Percentiles rank a stretch among this genome's conserved stretches.
phyloP scores from a whole-genome alignment of 2,329 filamentous ascomycete genomes.

The Byssothecium circinans region DNA sequence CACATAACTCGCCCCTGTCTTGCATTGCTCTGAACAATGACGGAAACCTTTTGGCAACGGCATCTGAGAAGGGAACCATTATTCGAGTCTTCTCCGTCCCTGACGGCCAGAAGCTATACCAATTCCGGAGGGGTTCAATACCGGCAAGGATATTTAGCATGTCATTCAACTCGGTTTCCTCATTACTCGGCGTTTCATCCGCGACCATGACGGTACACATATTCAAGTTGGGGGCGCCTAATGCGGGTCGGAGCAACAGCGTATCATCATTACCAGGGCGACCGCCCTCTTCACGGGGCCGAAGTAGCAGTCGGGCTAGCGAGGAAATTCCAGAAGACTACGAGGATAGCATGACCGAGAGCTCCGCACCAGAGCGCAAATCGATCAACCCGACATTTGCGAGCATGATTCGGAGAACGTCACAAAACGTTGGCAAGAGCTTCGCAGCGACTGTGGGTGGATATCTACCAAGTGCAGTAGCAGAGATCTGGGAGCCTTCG shows the following conservation, averaged over 20 bases:
- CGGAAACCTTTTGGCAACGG: conserved; percentile 87
- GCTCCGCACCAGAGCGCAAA: conserved; percentile 38
- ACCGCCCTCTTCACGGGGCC: conserved; percentile 39
- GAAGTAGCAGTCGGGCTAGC: conserved; percentile 47
- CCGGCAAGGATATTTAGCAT: conserved; percentile 97
- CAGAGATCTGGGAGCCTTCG: conserved; percentile 95
- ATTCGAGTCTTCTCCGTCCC: conserved; percentile 95
- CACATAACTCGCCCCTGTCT: conserved; percentile 87
- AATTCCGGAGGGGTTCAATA: conserved; percentile 94
- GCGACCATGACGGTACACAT: conserved; percentile 96
- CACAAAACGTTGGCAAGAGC: conserved; percentile 86
- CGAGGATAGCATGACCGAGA: conserved; percentile 41
- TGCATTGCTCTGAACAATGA: conserved; percentile 91
- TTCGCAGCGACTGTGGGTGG: conserved; percentile 87
- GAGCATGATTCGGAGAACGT: conserved; percentile 89
- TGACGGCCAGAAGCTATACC: conserved; percentile 87
- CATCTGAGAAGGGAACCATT: conserved; percentile 96
- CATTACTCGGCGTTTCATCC: conserved; percentile 90
- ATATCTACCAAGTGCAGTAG: conserved; percentile 89
- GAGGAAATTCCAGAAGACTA: conserved; percentile 46
- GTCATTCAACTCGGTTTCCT: conserved; percentile 96
- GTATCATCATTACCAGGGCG: conserved; percentile 29
- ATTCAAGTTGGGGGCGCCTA: conserved; percentile 67
- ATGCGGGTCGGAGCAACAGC: conserved; percentile 39
- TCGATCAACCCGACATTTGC: conserved; percentile 73